A percentile compares a stretch with the other conserved stretches of the same genome.
These are phyloP conservation scores for Melampsora larici-populina DNA, from an alignment of 1,284 basidiomycete genomes.

Conservation along the genomic window DNA sequence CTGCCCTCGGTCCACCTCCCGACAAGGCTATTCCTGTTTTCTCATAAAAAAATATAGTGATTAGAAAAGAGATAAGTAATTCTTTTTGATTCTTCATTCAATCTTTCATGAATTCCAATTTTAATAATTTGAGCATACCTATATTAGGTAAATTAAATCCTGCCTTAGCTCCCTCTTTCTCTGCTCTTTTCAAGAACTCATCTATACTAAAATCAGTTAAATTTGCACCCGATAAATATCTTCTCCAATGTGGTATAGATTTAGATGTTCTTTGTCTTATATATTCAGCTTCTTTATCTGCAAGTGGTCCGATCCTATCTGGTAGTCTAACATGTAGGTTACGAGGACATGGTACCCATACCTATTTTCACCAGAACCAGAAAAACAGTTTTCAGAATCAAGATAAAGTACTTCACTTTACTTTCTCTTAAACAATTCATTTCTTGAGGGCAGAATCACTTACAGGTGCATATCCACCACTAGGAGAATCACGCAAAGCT, in stretches of 20 bases:
- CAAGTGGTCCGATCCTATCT: constrained; percentile 13
- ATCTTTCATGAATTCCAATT: not conserved
- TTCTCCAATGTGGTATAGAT: constrained; percentile 33
- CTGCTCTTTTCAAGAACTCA: constrained; percentile 25
- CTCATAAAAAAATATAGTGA: not conserved
- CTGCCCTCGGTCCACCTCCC: constrained; percentile 37
- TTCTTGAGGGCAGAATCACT: not conserved
- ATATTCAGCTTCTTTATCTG: constrained; percentile 31
- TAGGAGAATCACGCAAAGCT: constrained; percentile 29
- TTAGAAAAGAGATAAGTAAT: not conserved
- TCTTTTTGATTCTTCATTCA: not conserved
- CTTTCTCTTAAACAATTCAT: too few species aligned
- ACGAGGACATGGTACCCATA: constrained; percentile 34
- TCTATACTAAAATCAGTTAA: constrained; percentile 30
- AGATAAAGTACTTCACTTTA: too few species aligned
- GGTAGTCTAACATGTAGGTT: constrained; percentile 23
- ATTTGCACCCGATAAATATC: constrained; percentile 26
- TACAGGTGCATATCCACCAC: constrained; percentile 34
- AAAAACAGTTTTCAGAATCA: too few species aligned
- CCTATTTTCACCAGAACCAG: not conserved
- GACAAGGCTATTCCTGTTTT: constrained; percentile 25
- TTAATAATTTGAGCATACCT: constrained; percentile 10
- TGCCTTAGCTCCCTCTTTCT: constrained; percentile 3
- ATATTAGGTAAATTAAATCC: constrained; percentile 33
- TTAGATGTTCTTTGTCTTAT: constrained; percentile 28